Evolutionary conservation across 106 monocot species (phyloP).

Genomic region (Alisma plantagoaquatica): DNA sequence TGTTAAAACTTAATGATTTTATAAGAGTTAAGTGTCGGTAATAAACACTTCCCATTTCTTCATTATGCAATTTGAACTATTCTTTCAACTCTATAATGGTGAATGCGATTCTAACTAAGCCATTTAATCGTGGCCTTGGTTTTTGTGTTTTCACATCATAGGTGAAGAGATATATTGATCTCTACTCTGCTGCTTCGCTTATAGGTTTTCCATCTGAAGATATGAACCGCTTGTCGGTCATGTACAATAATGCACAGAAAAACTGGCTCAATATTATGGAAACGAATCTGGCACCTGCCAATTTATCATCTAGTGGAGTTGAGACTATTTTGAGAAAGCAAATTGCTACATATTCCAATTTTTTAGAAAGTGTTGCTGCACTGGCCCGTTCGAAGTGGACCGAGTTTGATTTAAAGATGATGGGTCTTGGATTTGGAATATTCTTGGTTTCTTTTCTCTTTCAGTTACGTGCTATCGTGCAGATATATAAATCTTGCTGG

Average conservation of each 20-base stretch:
- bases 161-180: conserved; percentile 96
- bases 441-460: conserved; percentile 47
- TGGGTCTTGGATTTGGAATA: conserved; percentile 57
- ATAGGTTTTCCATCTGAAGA: conserved; percentile 82
- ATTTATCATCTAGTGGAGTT: neutral
- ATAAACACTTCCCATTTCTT: no score
- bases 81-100: no score
- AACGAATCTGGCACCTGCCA: conserved; percentile 10
- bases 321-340: conserved; percentile 29
- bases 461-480: conserved; percentile 37
- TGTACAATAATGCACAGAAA: conserved; percentile 46
- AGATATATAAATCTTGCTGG: conserved; percentile 10
- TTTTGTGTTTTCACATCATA: conserved; percentile 24
- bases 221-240: conserved; percentile 26
- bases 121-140: no score
- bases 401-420: conserved; percentile 76
- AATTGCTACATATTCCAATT: conserved; percentile 70
- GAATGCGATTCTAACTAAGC: no score
- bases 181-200: conserved; percentile 73
- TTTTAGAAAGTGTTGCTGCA: conserved; percentile 71
- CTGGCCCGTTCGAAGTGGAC: conserved; percentile 96
- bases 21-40: no score
- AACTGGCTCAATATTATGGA: conserved; percentile 39
- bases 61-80: no score
- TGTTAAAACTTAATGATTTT: no score